Evolutionary conservation across 139 green algal species (phyloP).

Genomic region (Marvania coccoides): DNA sequence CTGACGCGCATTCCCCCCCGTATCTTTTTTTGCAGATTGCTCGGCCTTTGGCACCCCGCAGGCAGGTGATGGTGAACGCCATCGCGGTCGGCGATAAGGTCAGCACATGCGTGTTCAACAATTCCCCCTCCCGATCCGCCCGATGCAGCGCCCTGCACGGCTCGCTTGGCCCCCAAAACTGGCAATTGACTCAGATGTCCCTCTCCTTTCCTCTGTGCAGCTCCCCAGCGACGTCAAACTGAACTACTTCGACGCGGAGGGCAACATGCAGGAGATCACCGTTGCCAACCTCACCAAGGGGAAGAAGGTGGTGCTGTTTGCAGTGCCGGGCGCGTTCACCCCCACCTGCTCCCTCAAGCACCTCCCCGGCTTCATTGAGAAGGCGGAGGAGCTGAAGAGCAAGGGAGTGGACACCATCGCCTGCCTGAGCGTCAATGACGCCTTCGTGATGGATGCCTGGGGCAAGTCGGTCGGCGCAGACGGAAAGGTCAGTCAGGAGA

Average conservation of each 20-base stretch:
- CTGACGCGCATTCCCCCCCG: too few relatives aligned
- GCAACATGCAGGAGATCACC: slow-evolving; percentile 81
- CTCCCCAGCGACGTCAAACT: slow-evolving; percentile 54
- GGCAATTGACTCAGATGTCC: not conserved
- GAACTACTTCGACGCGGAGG: slow-evolving; percentile 85
- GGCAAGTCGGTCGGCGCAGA: slow-evolving; percentile 72
- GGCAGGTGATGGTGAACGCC: too few relatives aligned
- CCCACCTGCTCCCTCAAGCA: slow-evolving; percentile 91
- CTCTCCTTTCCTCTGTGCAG: slow-evolving; percentile 16
- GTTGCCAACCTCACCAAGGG: slow-evolving; percentile 71
- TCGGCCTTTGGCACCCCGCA: too few relatives aligned
- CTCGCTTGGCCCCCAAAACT: not conserved
- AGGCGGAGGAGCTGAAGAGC: slow-evolving; percentile 83
- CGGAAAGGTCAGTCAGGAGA: too few relatives aligned
- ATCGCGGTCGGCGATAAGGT: slow-evolving; percentile 30
- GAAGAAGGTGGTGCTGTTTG: slow-evolving; percentile 93
- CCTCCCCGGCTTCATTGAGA: slow-evolving; percentile 84
- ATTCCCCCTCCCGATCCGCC: too few relatives aligned
- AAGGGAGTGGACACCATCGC: slow-evolving; percentile 90
- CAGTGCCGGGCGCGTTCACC: slow-evolving; percentile 86
- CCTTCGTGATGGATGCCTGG: slow-evolving; percentile 96
- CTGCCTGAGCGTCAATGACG: slow-evolving; percentile 94
- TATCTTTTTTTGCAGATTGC: too few relatives aligned
- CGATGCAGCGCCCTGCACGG: not conserved
- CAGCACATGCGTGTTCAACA: too few relatives aligned